These are phyloP conservation scores for Limonium bicolor DNA, from an alignment of 148 eudicot genomes.

Conservation along the genomic window DNA sequence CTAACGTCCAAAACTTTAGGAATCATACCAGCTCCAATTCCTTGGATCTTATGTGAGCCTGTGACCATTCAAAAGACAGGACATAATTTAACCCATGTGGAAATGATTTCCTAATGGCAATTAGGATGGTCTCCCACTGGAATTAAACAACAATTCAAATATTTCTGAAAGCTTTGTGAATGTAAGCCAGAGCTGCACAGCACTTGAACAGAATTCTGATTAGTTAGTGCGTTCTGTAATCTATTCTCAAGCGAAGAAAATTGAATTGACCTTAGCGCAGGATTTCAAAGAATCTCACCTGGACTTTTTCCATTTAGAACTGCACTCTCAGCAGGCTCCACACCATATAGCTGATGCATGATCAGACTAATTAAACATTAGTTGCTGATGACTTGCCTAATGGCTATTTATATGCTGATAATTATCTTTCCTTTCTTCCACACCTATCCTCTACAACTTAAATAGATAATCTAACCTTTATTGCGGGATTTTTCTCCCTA, in stretches of 20 bases:
- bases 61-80: too few relatives aligned
- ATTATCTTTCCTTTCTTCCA: background rate
- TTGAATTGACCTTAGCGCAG: too few relatives aligned
- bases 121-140: too few relatives aligned
- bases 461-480: slow-evolving; percentile 35
- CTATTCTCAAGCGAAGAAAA: too few relatives aligned
- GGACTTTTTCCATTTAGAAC: slow-evolving; percentile 69
- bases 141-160: too few relatives aligned
- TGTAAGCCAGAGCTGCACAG: too few relatives aligned
- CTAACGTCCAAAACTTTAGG: slow-evolving; percentile 33
- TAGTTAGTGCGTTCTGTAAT: too few relatives aligned
- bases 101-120: too few relatives aligned
- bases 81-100: too few relatives aligned
- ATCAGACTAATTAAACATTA: background rate
- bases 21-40: slow-evolving; percentile 63
- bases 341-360: slow-evolving; percentile 42
- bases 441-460: background rate
- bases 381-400: background rate
- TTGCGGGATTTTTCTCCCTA: slow-evolving; percentile 58
- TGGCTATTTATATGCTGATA: too few relatives aligned
- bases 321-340: slow-evolving; percentile 82
- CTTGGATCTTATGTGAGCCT: slow-evolving; percentile 75
- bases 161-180: too few relatives aligned
- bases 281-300: slow-evolving; percentile 25
- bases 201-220: too few relatives aligned